phyloP scores from a whole-genome alignment of 805 yeast genomes.

The Brettanomyces bruxellensis region DNA sequence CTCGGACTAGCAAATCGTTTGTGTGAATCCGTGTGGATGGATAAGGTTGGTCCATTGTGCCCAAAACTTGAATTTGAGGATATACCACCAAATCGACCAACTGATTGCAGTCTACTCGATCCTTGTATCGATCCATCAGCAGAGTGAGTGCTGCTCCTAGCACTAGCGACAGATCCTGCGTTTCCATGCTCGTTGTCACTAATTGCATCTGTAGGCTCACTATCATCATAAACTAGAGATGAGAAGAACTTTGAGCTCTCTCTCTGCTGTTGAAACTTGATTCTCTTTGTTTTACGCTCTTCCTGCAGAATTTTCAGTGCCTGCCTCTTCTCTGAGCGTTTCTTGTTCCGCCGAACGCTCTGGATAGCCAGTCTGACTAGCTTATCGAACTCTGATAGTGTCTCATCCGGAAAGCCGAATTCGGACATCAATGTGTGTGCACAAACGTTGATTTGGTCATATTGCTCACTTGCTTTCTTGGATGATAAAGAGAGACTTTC shows the following conservation, averaged over 20 bases:
- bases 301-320: slow-evolving; percentile 16
- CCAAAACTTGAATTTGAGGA: neutral
- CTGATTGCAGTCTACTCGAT: no score
- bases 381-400: slow-evolving; percentile 71
- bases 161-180: neutral
- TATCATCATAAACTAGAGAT: neutral
- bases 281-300: slow-evolving; percentile 5
- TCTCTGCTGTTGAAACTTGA: slow-evolving; percentile 1
- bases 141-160: no score
- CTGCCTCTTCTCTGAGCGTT: slow-evolving; percentile 42
- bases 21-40: no score
- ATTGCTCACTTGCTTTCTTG: slow-evolving; percentile 89
- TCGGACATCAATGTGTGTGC: slow-evolving; percentile 72
- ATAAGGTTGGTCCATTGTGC: neutral
- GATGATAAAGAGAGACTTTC: slow-evolving; percentile 54
- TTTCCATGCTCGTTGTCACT: neutral
- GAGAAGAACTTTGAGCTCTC: slow-evolving; percentile 1
- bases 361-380: slow-evolving; percentile 91
- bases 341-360: slow-evolving; percentile 82
- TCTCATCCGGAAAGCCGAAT: slow-evolving; percentile 55
- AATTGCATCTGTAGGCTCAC: neutral
- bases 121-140: neutral
- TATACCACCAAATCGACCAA: neutral
- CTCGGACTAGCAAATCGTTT: neutral
- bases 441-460: slow-evolving; percentile 65